Percentiles rank a stretch among this genome's conserved stretches.
Conservation (phyloP, 2,329 filamentous ascomycete species). For the Colletotrichum salicis region DNA sequence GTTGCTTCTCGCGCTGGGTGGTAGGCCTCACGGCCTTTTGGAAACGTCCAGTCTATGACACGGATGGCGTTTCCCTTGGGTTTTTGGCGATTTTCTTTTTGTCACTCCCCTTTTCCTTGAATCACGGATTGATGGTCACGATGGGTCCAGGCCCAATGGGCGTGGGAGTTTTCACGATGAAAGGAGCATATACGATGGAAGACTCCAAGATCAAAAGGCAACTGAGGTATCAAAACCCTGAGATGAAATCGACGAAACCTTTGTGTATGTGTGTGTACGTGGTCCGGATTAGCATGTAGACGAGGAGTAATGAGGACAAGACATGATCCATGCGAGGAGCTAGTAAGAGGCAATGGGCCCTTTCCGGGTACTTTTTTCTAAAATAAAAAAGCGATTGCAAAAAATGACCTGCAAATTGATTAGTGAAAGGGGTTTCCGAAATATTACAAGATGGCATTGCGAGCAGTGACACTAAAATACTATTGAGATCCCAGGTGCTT, state of each 20-base stretch:
- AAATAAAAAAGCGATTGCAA: too few species aligned
- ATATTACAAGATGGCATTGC: too few species aligned
- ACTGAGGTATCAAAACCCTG: neutral
- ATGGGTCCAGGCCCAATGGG: neutral
- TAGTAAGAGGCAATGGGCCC: neutral
- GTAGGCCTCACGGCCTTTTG: neutral
- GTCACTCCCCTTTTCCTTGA: neutral
- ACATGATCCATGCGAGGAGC: neutral
- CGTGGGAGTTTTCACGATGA: constrained; percentile 3
- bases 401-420: too few species aligned
- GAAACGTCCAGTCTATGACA: constrained; percentile 21
- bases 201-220: neutral
- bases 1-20: neutral
- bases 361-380: too few species aligned
- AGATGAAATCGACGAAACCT: neutral
- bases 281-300: neutral
- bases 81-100: constrained; percentile 8
- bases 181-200: constrained; percentile 1
- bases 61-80: constrained; percentile 1
- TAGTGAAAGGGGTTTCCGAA: too few species aligned
- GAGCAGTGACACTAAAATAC: too few species aligned
- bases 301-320: neutral
- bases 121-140: neutral
- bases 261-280: neutral
- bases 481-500: too few species aligned